Base-by-base conservation (phyloP, 148 eudicot species). In the Vaccinium macrocarpon region DNA sequence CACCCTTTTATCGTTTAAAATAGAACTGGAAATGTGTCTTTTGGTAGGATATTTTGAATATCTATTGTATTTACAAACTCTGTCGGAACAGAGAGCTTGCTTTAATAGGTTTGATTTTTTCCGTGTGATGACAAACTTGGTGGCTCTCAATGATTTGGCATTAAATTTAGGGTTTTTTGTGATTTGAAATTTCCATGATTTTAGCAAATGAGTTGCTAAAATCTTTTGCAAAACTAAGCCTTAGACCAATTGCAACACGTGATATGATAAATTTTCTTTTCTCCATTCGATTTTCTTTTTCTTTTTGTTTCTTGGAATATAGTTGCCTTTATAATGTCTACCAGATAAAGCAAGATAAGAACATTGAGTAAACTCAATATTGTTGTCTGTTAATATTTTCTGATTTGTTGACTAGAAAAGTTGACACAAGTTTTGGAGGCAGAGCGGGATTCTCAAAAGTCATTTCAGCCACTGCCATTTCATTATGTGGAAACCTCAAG, bases 401-500 rank as follows among this genome's bases (percentile, higher is more conserved):
- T 82, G 85, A 66, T 79, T 61, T 76, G 23, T 88, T 81, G 4
- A 81, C 80, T 85, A 94, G 99, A 96, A 73, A 96, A 88, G 81
- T 85, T 94, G 84, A 91, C 99, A 27, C 92, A 89, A 87, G 93
- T 96, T 50, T 81, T 96, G 85, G 99, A 95, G 88, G 93, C 97
- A 64, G 99, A 96, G 84, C 87, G 99, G 64, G 99, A 96, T 82
- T 90, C 95, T 80, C 92, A 94, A n/a, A 91, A 91, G 87, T 90
- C 89, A 52, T 94, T 96, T 90, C 98, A 95, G 88, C 94, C 93
- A 68, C 86, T 96, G 32, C 99, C 99, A 88, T 96, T 93, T 80
- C 99, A 95, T 84, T 96, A 96, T 80, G 95, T 93, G 82, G 99
- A 96, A 84, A 94, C 92, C 85, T 91, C 99, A n/a, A 91, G 93